These are phyloP conservation scores for Sextonia rubra DNA, from an alignment of 164 flowering plant species.

Conservation along the genomic window DNA sequence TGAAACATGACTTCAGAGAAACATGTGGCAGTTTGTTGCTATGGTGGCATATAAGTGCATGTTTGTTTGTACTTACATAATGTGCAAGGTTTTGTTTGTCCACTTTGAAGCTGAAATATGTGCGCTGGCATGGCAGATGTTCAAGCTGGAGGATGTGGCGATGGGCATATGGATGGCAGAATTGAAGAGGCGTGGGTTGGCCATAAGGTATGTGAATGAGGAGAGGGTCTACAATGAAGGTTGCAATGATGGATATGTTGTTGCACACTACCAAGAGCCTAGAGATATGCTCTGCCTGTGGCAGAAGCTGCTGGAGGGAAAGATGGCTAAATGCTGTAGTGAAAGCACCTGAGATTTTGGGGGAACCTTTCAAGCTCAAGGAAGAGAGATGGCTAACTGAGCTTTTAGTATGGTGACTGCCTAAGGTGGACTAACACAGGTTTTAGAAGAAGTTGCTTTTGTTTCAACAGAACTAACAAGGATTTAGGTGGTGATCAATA, in stretches of 20 bases:
- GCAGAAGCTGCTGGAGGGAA: constrained; percentile 72
- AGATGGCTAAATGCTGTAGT: constrained; percentile 57
- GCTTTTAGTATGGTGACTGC: not conserved
- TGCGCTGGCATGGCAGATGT: constrained; percentile 53
- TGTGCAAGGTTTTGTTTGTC: not conserved
- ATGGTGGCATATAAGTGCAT: not conserved
- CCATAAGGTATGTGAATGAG: constrained; percentile 70
- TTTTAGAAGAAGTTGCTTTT: not conserved
- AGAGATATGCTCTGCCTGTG: constrained; percentile 91
- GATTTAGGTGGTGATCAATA: not conserved
- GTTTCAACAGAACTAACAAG: not conserved
- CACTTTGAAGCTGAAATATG: not conserved
- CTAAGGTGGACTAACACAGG: too few relatives aligned
- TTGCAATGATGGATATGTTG: constrained; percentile 77
- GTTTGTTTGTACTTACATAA: not conserved
- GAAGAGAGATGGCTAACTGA: not conserved
- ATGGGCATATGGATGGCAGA: constrained; percentile 99
- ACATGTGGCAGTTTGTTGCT: not conserved
- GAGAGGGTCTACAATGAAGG: constrained; percentile 61
- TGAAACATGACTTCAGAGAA: too few relatives aligned
- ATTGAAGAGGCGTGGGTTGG: constrained; percentile 61
- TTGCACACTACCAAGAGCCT: constrained; percentile 95
- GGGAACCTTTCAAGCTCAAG: too few relatives aligned
- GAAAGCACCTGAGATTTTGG: not conserved
- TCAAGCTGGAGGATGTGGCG: constrained; percentile 97